Base-by-base conservation (phyloP, 2,329 filamentous ascomycete genomes). In the Decorospora gaudefroyi region DNA sequence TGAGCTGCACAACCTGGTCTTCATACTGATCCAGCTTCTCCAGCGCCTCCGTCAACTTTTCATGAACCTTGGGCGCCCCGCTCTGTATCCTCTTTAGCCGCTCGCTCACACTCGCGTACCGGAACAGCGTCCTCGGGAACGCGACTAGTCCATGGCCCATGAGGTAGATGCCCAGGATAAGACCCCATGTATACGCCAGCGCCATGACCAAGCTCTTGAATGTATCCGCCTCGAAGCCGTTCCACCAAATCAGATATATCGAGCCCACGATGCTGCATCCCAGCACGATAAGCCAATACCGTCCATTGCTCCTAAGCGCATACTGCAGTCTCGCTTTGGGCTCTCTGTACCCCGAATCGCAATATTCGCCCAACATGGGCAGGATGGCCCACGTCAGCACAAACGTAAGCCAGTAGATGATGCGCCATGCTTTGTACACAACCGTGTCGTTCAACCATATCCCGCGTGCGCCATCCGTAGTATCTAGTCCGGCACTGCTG, bases 61-160 rank as follows among this genome's bases (percentile, higher is more conserved):
- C 93, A 65, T 96, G 87, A 3, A 91, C 74, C 59, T 82, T 86
- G 1, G 91, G 90, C 4, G 93, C 93, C 50, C 86, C 81, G 6
- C 78, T 76, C 65, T 97, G 90, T 23, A 96, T 76, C 23, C 87
- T 79, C 49, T 85, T 84, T 32, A 99, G 71, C 42, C 85, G 81
- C 34, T 82, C 83, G 54, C 85, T 87, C 31, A 91, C 82, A 64
- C 85, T 90, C 21, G 90, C 86, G 64, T 89, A 87, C 46, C 86
- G 83, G 61, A 93, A 86, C 11, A 99, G 76, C 25, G 82, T 82
- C 54, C 92, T 80, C 1, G 93, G 93, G 44, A 99, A 87, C 1
- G 91, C 87, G 21, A 99, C 93, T 17, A 99, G 78, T 6, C 93
- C 93, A 70, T 99, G 93, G 5, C 93, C 93, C 92, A 99, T 97